Evolutionary conservation across 257 asterid genomes (phyloP), one percentile per base, ranked within the genome.

Genomic region (Paraleonurus japonicus): DNA sequence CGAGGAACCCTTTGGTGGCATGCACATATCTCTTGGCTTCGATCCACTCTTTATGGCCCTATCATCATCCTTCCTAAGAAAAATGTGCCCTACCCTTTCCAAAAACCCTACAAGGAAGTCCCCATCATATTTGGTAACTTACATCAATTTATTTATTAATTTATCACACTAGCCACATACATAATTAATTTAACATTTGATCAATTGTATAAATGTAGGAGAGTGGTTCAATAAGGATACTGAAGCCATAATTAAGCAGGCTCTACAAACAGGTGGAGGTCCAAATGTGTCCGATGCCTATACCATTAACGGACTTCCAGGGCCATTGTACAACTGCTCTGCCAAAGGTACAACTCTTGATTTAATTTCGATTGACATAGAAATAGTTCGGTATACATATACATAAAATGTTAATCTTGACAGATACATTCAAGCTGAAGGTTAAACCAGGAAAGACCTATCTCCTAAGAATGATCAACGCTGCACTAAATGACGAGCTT

Each of bases 81-180:
- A 37, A 80, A 82, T 70, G 81, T 61, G 2, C 60, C 86, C 1
- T 87, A 81, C 22, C 96, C 92, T 1, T 87, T 89, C n/a, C 61
- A 73, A 2, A 73, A 75, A 65, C 96, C 96, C 2, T 78, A 75
- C 41, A 82, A 72, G 53, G 87, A 89, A 79, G 72, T 88, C 41
- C 96, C 95, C 2, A 55, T 89, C 35, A 48, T 89, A 12, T 86
- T 89, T 65, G 96, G 96, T 89, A 83, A 48, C 23, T 30, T 9
- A 24, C 60, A 17, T 33, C 19, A 3, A 61, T 61, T 0, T 7
- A 60, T 60, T 0, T 6, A 50, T 5, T 1, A n/a, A 4, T 4
- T 22, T 1, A 54, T 50, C 26, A 17, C 28, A 28, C 3, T 2
- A 59, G 9, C 43, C 24, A 27, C 4, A 0, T 28, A 27, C 2